Evolutionary conservation across 1,139 yeast genomes (phyloP).

Genomic region (Candida neerlandica): DNA sequence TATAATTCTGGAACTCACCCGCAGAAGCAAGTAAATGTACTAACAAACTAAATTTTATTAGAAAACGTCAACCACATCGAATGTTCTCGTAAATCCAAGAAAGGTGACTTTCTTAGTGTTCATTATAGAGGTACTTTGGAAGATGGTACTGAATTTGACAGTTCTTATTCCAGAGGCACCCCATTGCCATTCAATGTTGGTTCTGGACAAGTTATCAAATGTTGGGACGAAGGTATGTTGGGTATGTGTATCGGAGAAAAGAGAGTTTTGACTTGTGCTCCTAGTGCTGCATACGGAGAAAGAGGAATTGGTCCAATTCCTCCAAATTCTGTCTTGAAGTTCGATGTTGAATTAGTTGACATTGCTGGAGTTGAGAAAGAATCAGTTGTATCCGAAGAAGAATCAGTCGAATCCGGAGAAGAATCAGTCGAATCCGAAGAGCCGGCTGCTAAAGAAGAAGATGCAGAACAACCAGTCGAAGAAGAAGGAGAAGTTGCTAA

Average conservation of each 20-base stretch:
- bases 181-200: slow-evolving; percentile 77
- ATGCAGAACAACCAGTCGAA: slow-evolving; percentile 1
- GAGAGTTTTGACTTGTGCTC: slow-evolving; percentile 76
- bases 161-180: slow-evolving; percentile 62
- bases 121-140: slow-evolving; percentile 75
- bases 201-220: slow-evolving; percentile 73
- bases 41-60: slow-evolving; percentile 9
- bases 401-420: slow-evolving; percentile 9
- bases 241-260: slow-evolving; percentile 88
- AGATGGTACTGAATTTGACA: slow-evolving; percentile 73
- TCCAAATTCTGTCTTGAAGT: slow-evolving; percentile 65
- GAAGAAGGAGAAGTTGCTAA: slow-evolving; percentile 12
- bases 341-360: slow-evolving; percentile 58
- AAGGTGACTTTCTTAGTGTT: slow-evolving; percentile 68
- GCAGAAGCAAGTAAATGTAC: slow-evolving; percentile 9
- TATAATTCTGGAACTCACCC: neutral
- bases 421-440: slow-evolving; percentile 11
- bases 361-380: slow-evolving; percentile 34
- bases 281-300: slow-evolving; percentile 75
- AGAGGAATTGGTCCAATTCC: slow-evolving; percentile 82
- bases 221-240: slow-evolving; percentile 84
- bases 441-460: slow-evolving; percentile 4
- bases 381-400: slow-evolving; percentile 1
- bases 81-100: slow-evolving; percentile 57
- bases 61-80: slow-evolving; percentile 41